A percentile compares a stretch with the other conserved stretches of the same genome.
Conservation (phyloP, 352 stramenopile genomes). For the Pythium monospermum region DNA sequence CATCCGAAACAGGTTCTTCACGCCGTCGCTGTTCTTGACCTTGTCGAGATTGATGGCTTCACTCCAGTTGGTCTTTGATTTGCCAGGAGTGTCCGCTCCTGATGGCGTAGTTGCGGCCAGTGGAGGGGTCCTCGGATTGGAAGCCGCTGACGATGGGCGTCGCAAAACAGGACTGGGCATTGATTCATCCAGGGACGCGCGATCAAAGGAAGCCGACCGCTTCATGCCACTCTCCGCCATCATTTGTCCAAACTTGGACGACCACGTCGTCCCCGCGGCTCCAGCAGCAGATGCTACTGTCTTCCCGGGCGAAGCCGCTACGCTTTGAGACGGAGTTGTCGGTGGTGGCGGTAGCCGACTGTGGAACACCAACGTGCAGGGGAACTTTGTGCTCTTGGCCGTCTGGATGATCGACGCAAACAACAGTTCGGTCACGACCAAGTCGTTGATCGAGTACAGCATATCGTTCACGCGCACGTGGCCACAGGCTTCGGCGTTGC, state of each 20-base stretch:
- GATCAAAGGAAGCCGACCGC: constrained; percentile 52
- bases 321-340: constrained; percentile 8
- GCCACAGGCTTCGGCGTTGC: constrained; percentile 47
- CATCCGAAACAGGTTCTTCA: constrained; percentile 75
- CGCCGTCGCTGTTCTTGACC: constrained; percentile 56
- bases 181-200: constrained; percentile 1
- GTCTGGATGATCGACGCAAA: constrained; percentile 67
- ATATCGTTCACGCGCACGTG: constrained; percentile 58
- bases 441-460: constrained; percentile 62
- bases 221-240: constrained; percentile 29
- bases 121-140: constrained; percentile 3
- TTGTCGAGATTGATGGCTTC: constrained; percentile 52
- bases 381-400: constrained; percentile 57
- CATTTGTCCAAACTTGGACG: constrained; percentile 42
- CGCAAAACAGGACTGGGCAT: constrained; percentile 7
- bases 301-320: constrained; percentile 35
- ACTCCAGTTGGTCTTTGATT: constrained; percentile 34
- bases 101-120: constrained; percentile 8
- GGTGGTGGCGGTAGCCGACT: constrained; percentile 21
- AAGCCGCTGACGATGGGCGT: constrained; percentile 3
- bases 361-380: constrained; percentile 63
- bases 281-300: background rate
- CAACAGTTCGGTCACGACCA: constrained; percentile 46
- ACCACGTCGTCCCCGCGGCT: constrained; percentile 27
- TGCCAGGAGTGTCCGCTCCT: constrained; percentile 22